These are phyloP conservation scores for Russula dissimulans DNA, from an alignment of 768 basidiomycete species.

Conservation along the genomic window DNA sequence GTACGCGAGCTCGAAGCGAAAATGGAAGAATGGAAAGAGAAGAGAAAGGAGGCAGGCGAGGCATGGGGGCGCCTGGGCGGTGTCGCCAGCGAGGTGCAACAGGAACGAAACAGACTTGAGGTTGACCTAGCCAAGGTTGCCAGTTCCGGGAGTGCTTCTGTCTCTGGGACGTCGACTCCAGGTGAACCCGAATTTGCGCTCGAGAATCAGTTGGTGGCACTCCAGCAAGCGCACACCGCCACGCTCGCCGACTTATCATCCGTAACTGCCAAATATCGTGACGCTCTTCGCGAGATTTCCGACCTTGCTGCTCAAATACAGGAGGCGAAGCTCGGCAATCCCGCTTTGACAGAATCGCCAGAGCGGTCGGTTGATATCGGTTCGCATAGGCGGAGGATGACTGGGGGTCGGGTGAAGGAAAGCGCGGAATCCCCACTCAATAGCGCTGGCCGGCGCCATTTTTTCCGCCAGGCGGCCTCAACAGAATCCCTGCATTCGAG, in stretches of 20 bases:
- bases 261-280: conserved; percentile 74
- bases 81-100: conserved; percentile 61
- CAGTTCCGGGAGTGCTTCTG: conserved; percentile 23
- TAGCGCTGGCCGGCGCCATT: conserved; percentile 53
- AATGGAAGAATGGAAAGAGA: conserved; percentile 71
- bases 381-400: conserved; percentile 44
- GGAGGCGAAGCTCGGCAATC: conserved; percentile 65
- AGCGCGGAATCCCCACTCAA: conserved; percentile 39
- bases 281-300: conserved; percentile 87
- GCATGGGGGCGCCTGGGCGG: conserved; percentile 56
- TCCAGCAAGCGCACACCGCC: conserved; percentile 77
- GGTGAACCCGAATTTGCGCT: conserved; percentile 32
- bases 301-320: conserved; percentile 87
- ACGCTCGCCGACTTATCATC: conserved; percentile 73
- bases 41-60: conserved; percentile 56
- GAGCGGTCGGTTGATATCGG: conserved; percentile 39
- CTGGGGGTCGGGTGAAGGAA: conserved; percentile 42
- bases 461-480: conserved; percentile 85
- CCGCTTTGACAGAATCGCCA: conserved; percentile 35
- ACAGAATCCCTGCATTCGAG: conserved; percentile 83
- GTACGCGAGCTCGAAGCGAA: conserved; percentile 70
- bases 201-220: conserved; percentile 54
- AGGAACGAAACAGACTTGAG: conserved; percentile 61
- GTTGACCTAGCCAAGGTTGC: conserved; percentile 23
- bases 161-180: conserved; percentile 26